Conservation (phyloP, 805 yeast genomes). For the Yarrowia osloensis region DNA sequence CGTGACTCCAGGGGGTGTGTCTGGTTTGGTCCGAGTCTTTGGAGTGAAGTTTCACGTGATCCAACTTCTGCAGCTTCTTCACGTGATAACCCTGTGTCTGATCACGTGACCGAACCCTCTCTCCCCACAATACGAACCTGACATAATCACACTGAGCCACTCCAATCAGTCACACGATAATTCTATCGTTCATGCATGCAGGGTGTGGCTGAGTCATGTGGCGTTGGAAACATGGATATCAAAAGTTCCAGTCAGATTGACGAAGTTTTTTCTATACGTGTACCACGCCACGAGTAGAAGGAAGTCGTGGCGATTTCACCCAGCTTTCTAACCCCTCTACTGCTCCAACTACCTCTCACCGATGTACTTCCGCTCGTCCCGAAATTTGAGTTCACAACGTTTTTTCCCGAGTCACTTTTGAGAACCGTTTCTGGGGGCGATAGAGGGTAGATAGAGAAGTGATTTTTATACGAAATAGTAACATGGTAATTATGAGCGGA, state of each 20-base stretch:
- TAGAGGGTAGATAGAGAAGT: too few species aligned
- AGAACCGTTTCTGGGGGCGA: too few species aligned
- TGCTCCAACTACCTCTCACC: neutral
- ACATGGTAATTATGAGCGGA: neutral
- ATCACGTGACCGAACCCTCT: conserved; percentile 9
- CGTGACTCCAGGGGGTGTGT: too few species aligned
- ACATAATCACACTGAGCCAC: neutral
- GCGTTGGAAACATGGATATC: neutral
- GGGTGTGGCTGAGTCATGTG: conserved; percentile 8
- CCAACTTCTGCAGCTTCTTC: neutral
- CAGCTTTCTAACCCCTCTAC: too few species aligned
- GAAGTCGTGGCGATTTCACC: too few species aligned
- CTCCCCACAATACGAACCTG: neutral
- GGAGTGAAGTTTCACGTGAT: neutral
- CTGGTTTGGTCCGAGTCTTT: neutral
- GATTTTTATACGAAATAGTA: too few species aligned
- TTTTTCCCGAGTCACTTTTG: conserved; percentile 6
- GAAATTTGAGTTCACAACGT: neutral
- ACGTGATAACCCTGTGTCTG: neutral
- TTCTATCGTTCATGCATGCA: neutral
- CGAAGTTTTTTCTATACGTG: too few species aligned
- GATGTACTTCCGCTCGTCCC: neutral
- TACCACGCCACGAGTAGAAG: too few species aligned
- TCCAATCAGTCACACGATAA: conserved; percentile 9
- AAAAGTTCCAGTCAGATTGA: neutral